phyloP scores from a whole-genome alignment of 2,329 filamentous ascomycete genomes.

The Colletotrichum sansevieriae region DNA sequence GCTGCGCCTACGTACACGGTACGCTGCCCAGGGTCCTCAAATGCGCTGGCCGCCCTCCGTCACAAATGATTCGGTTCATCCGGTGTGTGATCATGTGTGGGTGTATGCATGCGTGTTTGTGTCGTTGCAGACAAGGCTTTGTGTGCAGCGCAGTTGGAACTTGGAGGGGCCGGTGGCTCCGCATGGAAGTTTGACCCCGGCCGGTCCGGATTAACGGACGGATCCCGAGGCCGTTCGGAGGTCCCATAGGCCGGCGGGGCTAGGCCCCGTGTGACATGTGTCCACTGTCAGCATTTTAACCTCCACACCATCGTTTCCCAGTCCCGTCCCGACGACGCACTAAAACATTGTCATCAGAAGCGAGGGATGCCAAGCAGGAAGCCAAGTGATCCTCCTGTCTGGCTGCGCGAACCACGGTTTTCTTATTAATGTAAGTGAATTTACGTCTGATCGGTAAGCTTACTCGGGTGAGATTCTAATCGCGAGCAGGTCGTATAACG shows the following conservation, averaged over 20 bases:
- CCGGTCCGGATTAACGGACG: constrained; percentile 6
- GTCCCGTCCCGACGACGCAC: background rate
- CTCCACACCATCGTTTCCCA: background rate
- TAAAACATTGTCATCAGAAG: constrained; percentile 5
- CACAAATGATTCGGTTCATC: too few species aligned
- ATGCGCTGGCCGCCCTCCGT: too few species aligned
- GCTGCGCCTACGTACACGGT: too few species aligned
- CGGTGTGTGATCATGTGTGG: background rate
- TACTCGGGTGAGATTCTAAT: constrained; percentile 3
- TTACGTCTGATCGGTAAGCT: background rate
- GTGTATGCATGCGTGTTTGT: background rate
- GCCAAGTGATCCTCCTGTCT: constrained; percentile 35
- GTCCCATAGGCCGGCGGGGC: constrained; percentile 17
- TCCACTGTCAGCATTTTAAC: background rate
- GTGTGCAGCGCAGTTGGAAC: background rate
- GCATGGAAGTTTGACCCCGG: constrained; percentile 22
- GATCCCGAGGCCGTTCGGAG: background rate
- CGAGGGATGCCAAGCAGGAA: background rate
- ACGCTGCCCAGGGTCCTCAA: too few species aligned
- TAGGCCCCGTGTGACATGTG: constrained; percentile 4
- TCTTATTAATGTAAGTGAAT: constrained; percentile 3
- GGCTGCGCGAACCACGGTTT: background rate
- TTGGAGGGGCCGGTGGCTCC: background rate
- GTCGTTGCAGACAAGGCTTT: constrained; percentile 3
- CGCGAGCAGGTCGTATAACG: background rate